phyloP scores from a whole-genome alignment of 179 eudicot species.

The Camellia oleifera region DNA sequence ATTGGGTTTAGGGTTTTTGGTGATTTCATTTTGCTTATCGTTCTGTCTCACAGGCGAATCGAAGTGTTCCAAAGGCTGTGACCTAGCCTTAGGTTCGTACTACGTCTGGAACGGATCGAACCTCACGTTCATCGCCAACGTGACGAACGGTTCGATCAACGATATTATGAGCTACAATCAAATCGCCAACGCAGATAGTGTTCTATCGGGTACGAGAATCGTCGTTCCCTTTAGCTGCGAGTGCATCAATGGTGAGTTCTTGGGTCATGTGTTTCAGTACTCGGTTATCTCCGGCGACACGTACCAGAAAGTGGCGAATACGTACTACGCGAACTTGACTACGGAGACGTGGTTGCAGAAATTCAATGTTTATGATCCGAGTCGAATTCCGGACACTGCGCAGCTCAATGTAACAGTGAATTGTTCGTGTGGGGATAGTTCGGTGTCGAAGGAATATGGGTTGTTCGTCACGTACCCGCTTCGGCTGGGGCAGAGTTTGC shows the following conservation, averaged over 20 bases:
- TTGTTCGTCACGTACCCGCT: constrained; percentile 56
- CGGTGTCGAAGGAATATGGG: constrained; percentile 35
- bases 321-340: constrained; percentile 44
- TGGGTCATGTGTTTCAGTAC: constrained; percentile 44
- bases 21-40: constrained; percentile 2
- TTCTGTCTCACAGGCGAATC: constrained; percentile 24
- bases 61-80: constrained; percentile 43
- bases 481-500: constrained; percentile 31
- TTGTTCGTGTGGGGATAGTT: constrained; percentile 43
- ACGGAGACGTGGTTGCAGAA: constrained; percentile 25
- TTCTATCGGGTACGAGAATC: constrained; percentile 27
- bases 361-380: constrained; percentile 23
- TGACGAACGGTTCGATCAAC: background rate
- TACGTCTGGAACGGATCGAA: constrained; percentile 23
- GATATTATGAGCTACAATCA: constrained; percentile 33
- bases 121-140: constrained; percentile 31
- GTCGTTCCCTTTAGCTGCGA: constrained; percentile 49
- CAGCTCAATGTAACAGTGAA: constrained; percentile 40
- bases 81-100: constrained; percentile 53
- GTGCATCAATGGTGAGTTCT: constrained; percentile 34
- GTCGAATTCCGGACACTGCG: constrained; percentile 22
- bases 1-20: constrained; percentile 11
- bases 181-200: constrained; percentile 32
- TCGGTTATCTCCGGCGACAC: constrained; percentile 33
- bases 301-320: constrained; percentile 26